These are phyloP conservation scores for Cenchrus fungigraminus DNA, from an alignment of 176 grass and related monocot species.

Conservation along the genomic window DNA sequence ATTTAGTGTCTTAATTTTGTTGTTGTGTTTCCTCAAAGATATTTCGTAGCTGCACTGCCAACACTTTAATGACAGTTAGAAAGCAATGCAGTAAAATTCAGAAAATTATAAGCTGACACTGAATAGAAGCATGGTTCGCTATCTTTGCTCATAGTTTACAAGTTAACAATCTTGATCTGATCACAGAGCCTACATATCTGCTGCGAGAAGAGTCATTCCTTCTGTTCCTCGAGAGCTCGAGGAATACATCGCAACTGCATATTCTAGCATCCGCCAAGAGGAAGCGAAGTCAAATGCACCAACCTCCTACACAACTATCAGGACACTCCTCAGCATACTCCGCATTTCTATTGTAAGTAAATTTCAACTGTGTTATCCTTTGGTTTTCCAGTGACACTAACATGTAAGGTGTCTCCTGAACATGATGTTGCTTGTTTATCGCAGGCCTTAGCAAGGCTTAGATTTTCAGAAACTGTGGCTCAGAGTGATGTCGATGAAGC, in stretches of 20 bases:
- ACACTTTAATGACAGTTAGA: slow-evolving; percentile 20
- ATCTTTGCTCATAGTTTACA: slow-evolving; percentile 8
- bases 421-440: background rate
- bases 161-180: slow-evolving; percentile 42
- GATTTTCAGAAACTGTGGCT: slow-evolving; percentile 86
- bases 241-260: slow-evolving; percentile 98
- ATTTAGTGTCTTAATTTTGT: background rate
- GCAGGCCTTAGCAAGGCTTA: slow-evolving; percentile 94
- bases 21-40: background rate
- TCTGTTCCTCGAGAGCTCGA: slow-evolving; percentile 87
- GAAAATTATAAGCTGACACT: background rate
- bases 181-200: slow-evolving; percentile 94
- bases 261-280: slow-evolving; percentile 97
- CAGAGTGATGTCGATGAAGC: slow-evolving; percentile 97
- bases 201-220: slow-evolving; percentile 82
- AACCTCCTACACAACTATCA: slow-evolving; percentile 93
- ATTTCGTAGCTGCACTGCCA: background rate
- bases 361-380: background rate
- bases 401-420: background rate
- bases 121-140: slow-evolving; percentile 18
- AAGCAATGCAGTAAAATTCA: background rate
- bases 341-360: slow-evolving; percentile 96
- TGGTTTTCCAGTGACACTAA: background rate
- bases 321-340: slow-evolving; percentile 95
- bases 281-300: slow-evolving; percentile 99